These are phyloP conservation scores for Clarkia xantiana DNA, from an alignment of 345 rosid genomes.

Conservation along the genomic window DNA sequence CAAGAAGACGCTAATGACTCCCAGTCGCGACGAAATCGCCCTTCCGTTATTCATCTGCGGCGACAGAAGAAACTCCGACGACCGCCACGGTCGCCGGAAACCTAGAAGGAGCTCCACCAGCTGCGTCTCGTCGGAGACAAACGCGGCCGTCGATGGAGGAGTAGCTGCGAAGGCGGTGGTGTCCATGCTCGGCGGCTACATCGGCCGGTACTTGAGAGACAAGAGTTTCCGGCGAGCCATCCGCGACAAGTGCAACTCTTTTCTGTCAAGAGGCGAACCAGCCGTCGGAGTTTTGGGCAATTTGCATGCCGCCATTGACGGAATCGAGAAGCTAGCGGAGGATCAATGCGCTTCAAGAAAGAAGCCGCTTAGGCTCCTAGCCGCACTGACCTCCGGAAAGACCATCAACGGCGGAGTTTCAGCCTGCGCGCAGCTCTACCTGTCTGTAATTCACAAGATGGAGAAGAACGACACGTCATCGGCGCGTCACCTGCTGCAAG, in stretches of 20 bases:
- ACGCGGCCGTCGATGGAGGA: constrained; percentile 35
- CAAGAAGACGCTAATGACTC: constrained; percentile 4
- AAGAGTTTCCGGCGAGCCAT: constrained; percentile 22
- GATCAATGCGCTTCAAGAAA: constrained; percentile 11
- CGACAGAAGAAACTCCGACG: constrained; percentile 12
- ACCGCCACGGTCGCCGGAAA: constrained; percentile 2
- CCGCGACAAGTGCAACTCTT: constrained; percentile 25
- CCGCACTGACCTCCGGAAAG: constrained; percentile 27
- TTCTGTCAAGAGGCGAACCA: constrained; percentile 14
- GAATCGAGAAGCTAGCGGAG: constrained; percentile 27
- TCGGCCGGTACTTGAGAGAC: constrained; percentile 32
- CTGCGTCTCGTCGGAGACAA: constrained; percentile 12
- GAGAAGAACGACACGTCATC: constrained; percentile 39
- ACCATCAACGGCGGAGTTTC: constrained; percentile 26
- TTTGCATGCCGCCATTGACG: constrained; percentile 26
- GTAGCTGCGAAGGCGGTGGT: constrained; percentile 31
- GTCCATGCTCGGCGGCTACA: constrained; percentile 40
- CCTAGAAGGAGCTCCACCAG: constrained; percentile 15
- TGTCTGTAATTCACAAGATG: constrained; percentile 39
- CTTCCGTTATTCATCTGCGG: constrained; percentile 32
- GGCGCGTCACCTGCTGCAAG: constrained; percentile 41
- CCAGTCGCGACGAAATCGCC: constrained; percentile 8
- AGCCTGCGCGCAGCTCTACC: constrained; percentile 43
- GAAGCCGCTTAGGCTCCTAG: constrained; percentile 23
- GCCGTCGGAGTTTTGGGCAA: constrained; percentile 16